These are phyloP conservation scores for Fraxinus sp. DNA, from an alignment of 305 asterid species.

Conservation along the genomic window DNA sequence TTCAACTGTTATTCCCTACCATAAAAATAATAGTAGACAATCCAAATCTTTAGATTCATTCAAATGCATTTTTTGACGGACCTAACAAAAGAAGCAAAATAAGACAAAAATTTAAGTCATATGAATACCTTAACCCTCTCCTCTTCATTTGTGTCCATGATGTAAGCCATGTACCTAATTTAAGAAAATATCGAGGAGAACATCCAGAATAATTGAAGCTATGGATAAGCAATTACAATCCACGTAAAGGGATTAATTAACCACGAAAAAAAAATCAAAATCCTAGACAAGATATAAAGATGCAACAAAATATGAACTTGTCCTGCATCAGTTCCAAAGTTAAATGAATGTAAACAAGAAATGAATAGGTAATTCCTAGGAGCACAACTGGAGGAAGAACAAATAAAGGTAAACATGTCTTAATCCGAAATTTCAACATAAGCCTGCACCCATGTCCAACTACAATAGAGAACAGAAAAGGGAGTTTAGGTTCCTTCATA, in stretches of 20 bases:
- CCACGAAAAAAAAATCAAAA: background rate
- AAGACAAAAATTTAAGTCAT: background rate
- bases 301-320: background rate
- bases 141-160: slow-evolving; percentile 98
- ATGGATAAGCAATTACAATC: background rate
- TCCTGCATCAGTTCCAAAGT: background rate
- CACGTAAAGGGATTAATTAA: background rate
- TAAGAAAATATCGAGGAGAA: slow-evolving; percentile 20
- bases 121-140: slow-evolving; percentile 81
- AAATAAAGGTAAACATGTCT: background rate
- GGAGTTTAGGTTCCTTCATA: slow-evolving; percentile 3
- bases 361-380: background rate
- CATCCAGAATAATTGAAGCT: slow-evolving; percentile 11
- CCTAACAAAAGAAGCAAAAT: background rate
- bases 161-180: slow-evolving; percentile 93
- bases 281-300: slow-evolving; percentile 1
- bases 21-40: background rate
- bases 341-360: background rate
- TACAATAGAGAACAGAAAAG: background rate
- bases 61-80: background rate
- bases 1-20: slow-evolving; percentile 98
- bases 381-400: slow-evolving; percentile 10
- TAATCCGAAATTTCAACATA: slow-evolving; percentile 9
- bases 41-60: slow-evolving; percentile 14
- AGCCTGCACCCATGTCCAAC: slow-evolving; percentile 8